These are phyloP conservation scores for Tardiomyces depauwii DNA, from an alignment of 1,139 yeast species.

Conservation along the genomic window DNA sequence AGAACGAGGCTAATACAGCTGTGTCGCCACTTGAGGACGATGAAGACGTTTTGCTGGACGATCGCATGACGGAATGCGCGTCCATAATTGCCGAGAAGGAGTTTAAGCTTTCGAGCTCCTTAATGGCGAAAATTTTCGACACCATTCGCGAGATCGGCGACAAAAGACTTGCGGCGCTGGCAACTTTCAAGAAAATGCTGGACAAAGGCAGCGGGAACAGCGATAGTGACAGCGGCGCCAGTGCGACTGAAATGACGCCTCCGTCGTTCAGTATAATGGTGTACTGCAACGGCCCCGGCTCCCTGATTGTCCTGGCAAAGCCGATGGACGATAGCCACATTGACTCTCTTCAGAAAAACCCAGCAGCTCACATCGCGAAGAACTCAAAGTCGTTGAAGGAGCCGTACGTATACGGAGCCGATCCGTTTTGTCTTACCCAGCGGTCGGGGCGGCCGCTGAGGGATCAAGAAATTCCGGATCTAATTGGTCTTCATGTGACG, in stretches of 20 bases:
- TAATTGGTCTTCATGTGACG: conserved; percentile 4
- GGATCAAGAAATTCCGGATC: conserved; percentile 5
- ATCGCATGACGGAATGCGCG: conserved; percentile 23
- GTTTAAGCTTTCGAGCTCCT: conserved; percentile 49
- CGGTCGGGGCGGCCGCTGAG: background rate
- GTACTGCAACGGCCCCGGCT: conserved; percentile 14
- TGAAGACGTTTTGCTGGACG: conserved; percentile 7
- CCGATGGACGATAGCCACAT: conserved; percentile 22
- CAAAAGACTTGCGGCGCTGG: background rate
- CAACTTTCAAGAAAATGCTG: conserved; percentile 15
- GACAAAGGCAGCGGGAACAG: conserved; percentile 16
- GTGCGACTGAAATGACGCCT: background rate
- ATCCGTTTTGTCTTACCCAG: conserved; percentile 2
- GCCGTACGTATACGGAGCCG: background rate
- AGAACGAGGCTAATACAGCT: background rate
- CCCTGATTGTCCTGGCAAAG: conserved; percentile 21
- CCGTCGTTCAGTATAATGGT: conserved; percentile 19
- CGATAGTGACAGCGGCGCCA: conserved; percentile 3
- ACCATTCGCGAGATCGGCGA: conserved; percentile 5
- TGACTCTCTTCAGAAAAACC: conserved; percentile 1
- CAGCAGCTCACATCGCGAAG: background rate
- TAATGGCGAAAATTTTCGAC: conserved; percentile 46
- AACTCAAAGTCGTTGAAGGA: background rate
- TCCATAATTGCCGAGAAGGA: conserved; percentile 58
- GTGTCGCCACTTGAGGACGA: background rate